A percentile compares a stretch with the other conserved stretches of the same genome.
Conservation (phyloP, 331 rosid species). For the Acacia concinna region DNA sequence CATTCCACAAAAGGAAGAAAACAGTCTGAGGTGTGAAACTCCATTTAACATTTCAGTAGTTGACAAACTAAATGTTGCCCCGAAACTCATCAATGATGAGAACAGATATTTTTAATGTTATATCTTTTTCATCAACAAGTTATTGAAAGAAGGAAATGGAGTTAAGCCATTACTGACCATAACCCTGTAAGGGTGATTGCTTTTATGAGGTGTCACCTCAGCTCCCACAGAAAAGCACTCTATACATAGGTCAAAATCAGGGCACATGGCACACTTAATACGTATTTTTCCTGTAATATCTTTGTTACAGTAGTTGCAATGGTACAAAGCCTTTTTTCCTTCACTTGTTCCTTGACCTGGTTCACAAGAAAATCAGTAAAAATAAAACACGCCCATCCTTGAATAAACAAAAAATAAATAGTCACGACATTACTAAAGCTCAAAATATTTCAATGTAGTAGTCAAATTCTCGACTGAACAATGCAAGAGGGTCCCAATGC, state of each 20-base stretch:
- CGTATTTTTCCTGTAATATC: constrained; percentile 94
- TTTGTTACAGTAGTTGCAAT: constrained; percentile 96
- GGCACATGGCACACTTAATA: constrained; percentile 86
- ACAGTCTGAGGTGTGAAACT: neutral
- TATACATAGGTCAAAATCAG: constrained; percentile 93
- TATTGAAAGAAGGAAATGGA: constrained; percentile 11
- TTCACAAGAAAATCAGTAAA: constrained; percentile 21
- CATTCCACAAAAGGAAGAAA: neutral
- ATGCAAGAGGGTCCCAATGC: neutral
- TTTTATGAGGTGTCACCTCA: constrained; percentile 88
- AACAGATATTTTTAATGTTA: neutral
- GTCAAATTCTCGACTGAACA: neutral
- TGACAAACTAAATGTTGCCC: constrained; percentile 6
- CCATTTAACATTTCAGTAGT: constrained; percentile 1
- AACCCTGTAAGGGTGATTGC: constrained; percentile 86
- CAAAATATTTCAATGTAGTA: neutral
- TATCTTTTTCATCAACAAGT: constrained; percentile 1
- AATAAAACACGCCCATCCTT: constrained; percentile 13
- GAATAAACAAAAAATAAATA: neutral
- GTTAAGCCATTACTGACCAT: constrained; percentile 67
- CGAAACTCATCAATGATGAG: neutral
- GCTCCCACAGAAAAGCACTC: constrained; percentile 98
- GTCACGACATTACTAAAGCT: neutral
- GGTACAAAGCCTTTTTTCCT: constrained; percentile 86
- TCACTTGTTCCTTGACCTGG: constrained; percentile 85